These are phyloP conservation scores for Linnemannia exigua DNA, from an alignment of 192 early-diverging fungal genomes.

Conservation along the genomic window DNA sequence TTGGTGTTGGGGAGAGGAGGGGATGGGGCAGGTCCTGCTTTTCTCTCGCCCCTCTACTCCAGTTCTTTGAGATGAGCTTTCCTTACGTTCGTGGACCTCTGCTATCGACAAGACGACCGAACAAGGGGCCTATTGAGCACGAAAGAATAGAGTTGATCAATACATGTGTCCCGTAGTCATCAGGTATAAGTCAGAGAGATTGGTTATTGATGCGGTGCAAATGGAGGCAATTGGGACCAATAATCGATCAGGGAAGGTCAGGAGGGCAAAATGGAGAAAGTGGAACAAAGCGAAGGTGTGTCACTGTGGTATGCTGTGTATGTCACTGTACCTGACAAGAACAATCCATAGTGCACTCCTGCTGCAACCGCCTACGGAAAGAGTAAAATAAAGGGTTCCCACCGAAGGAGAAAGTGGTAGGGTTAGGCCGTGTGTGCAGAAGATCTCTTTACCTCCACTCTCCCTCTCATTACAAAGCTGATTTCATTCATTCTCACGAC, in stretches of 20 bases:
- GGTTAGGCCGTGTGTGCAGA: not conserved
- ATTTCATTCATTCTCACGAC: not conserved
- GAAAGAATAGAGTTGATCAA: not conserved
- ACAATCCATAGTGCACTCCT: conserved; percentile 53
- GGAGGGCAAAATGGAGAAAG: not conserved
- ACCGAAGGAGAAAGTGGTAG: not conserved
- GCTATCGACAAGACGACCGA: conserved; percentile 43
- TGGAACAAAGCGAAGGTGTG: not conserved
- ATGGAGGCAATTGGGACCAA: not conserved
- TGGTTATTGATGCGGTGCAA: not conserved
- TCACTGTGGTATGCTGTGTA: not conserved
- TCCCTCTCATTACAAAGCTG: not conserved
- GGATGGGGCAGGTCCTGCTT: not conserved
- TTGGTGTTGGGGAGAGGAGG: not conserved
- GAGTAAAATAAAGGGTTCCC: not conserved
- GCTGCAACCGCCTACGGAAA: conserved; percentile 41
- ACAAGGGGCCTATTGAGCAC: conserved; percentile 36
- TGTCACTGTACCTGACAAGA: conserved; percentile 37
- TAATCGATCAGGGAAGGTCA: not conserved
- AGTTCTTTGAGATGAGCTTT: not conserved
- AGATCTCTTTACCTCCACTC: not conserved
- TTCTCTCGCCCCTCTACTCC: not conserved
- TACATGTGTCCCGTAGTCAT: not conserved
- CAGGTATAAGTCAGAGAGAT: not conserved
- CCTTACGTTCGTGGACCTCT: conserved; percentile 41